Conservation (phyloP, 139 green algal genomes). For the Chlamydomonas eustigma region DNA sequence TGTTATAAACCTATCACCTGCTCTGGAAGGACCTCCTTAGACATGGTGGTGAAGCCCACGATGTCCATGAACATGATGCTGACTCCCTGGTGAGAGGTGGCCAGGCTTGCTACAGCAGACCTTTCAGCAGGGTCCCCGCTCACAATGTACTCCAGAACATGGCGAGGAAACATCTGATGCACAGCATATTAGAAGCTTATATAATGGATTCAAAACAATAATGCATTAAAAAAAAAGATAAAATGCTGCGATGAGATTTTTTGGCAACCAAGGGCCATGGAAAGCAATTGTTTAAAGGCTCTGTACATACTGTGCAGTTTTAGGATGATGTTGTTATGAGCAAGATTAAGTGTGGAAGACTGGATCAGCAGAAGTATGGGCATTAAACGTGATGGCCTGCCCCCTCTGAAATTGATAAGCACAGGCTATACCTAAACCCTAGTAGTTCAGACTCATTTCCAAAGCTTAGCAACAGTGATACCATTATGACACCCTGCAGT, state of each 20-base stretch:
- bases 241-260: neutral
- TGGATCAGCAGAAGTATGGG: too few relatives aligned
- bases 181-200: neutral
- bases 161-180: slow-evolving; percentile 4
- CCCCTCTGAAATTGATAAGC: too few relatives aligned
- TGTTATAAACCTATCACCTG: too few relatives aligned
- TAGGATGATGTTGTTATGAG: too few relatives aligned
- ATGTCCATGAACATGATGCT: neutral
- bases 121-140: neutral
- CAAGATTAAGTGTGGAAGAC: neutral
- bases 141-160: neutral
- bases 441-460: too few relatives aligned
- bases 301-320: too few relatives aligned
- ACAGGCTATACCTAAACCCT: too few relatives aligned
- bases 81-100: neutral
- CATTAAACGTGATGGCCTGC: too few relatives aligned
- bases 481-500: neutral
- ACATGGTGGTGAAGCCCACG: too few relatives aligned
- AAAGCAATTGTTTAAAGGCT: too few relatives aligned
- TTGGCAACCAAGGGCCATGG: neutral
- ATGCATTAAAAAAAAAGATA: neutral
- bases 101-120: neutral
- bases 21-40: too few relatives aligned
- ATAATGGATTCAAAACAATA: neutral
- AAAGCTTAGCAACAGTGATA: too few relatives aligned